A percentile compares a stretch with the other conserved stretches of the same genome.
Conservation (phyloP, 441 rosid genomes). For the Populus hybrid region DNA sequence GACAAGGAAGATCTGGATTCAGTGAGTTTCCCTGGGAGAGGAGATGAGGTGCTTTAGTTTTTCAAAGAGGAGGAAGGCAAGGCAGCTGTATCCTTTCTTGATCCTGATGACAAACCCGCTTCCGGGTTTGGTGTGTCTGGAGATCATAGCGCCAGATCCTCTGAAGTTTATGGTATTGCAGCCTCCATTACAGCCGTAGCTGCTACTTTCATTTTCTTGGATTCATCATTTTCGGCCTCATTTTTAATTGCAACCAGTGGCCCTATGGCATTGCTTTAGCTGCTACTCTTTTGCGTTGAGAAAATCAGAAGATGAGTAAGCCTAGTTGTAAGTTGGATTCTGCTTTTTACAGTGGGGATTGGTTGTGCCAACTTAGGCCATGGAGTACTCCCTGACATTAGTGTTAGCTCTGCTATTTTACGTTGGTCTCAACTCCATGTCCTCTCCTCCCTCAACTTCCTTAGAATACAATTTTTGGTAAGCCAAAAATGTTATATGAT, state of each 20-base stretch:
- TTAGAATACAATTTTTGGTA: conserved; percentile 56
- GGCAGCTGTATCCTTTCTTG: conserved; percentile 39
- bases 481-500: conserved; percentile 1
- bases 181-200: conserved; percentile 78
- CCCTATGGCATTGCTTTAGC: background rate
- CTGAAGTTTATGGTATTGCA: conserved; percentile 81
- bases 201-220: conserved; percentile 29
- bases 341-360: conserved; percentile 25
- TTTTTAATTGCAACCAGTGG: conserved; percentile 11
- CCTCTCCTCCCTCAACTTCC: conserved; percentile 66
- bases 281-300: background rate
- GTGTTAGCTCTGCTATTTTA: conserved; percentile 27
- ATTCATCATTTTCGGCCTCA: background rate
- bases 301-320: background rate
- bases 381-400: conserved; percentile 28
- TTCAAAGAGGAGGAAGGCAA: conserved; percentile 42
- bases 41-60: conserved; percentile 43
- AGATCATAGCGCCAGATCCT: conserved; percentile 71
- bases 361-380: conserved; percentile 50
- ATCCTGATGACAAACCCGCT: conserved; percentile 34
- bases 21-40: background rate
- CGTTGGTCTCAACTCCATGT: conserved; percentile 75
- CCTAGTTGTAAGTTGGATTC: background rate
- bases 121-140: conserved; percentile 47
- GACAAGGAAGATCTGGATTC: too few relatives aligned